Base-by-base conservation (phyloP, 306 rosid genomes). In the Lathyrus tuberosus region DNA sequence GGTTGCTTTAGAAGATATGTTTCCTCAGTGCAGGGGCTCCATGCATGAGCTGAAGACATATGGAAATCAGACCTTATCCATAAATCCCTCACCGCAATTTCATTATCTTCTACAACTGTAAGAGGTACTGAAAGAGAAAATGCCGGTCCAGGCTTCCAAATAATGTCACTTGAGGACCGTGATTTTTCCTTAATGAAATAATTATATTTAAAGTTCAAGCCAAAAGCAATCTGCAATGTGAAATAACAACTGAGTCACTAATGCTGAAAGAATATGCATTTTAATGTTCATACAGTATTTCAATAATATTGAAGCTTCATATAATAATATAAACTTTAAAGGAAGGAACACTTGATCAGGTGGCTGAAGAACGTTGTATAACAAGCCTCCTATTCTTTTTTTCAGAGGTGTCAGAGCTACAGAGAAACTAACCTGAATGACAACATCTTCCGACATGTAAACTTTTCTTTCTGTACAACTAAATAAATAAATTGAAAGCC, bases 81-180 rank as follows among this genome's bases (percentile, higher is more conserved):
- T 52, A 87, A 75, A 83, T 94, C 97, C 79, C 89, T 79, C 76
- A 91, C 91, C 75, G 74, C 65, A 67, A 94, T 61, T 65, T 79
- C 62, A 74, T 78, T 70, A 33, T 80, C 78, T 49, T 71, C 84
- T 47, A 86, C 75, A 22, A 62, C 61, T 38, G 78, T 65, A 62
- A 47, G 76, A 66, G 96, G 96, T 18, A 91, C 89, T 52, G 92
- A 94, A 60, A 94, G 77, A 77, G 96, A 87, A 72, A 84, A 89
- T n/a, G 74, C 86, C 47, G 97, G 97, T 72, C 99, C 99, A 80
- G 91, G 81, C 82, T 85, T 88, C 99, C 99, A 94, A 43, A 80
- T 73, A 75, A 94, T 78, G 75, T 72, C 86, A 58, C 65, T 69
- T 52, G 87, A 78, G 77, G 91, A 76, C 78, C 83, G 69, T 11